Evolutionary conservation across 2,329 filamentous ascomycete genomes (phyloP).

Genomic region (Ceratocystis cubensis): DNA sequence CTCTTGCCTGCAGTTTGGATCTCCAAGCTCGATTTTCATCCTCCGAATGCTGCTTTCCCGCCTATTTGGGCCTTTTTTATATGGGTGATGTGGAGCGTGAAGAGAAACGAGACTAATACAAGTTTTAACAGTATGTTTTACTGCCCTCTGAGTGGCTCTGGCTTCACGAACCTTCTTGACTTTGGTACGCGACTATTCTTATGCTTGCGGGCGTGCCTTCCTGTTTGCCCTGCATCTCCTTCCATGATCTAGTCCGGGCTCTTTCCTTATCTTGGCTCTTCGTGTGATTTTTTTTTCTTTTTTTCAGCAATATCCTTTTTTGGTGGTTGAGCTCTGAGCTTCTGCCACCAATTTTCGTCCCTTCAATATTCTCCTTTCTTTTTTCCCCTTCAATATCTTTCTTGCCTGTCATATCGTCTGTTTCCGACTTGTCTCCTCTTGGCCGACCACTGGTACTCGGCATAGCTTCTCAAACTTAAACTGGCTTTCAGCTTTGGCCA

Average conservation of each 20-base stretch:
- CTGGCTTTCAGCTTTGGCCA: background rate
- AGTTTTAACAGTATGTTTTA: background rate
- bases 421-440: background rate
- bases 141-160: background rate
- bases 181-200: background rate
- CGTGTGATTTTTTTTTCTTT: background rate
- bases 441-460: background rate
- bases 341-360: background rate
- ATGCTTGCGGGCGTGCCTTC: slow-evolving; percentile 1
- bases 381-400: no score
- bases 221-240: background rate
- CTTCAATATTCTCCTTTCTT: slow-evolving; percentile 6
- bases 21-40: slow-evolving; percentile 5
- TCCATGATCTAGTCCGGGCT: background rate
- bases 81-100: background rate
- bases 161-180: background rate
- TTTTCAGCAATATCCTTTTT: slow-evolving; percentile 1
- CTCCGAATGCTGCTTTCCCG: background rate
- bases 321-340: background rate
- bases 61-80: background rate
- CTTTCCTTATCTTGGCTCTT: slow-evolving; percentile 3
- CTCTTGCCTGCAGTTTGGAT: slow-evolving; percentile 8
- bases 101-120: background rate
- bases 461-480: background rate
- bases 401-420: background rate